Base-by-base conservation (phyloP, 192 early-diverging fungal species). In the Dissophora globulifera region DNA sequence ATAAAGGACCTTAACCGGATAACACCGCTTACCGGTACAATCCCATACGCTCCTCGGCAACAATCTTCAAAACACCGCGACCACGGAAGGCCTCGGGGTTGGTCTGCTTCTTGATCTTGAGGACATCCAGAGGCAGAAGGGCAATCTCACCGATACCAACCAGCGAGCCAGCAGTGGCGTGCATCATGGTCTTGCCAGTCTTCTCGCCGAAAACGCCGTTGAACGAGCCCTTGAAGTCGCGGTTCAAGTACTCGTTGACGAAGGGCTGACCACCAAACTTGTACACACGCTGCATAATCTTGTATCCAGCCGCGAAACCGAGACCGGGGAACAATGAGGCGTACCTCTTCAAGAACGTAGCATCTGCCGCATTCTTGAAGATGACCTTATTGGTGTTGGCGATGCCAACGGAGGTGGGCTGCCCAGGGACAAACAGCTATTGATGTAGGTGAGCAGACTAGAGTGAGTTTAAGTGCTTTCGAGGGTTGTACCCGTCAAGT, bases 221-320 rank as follows among this genome's bases (percentile, higher is more conserved):
- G 79, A 99, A 99, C 40, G 82, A 49, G 22, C 79, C 67, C 58
- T 90, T 89, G 85, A 96, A 86, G 83, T 97, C 71, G 42, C 69
- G 88, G 81, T 95, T 93, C 51, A 99, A 74, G 76, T 88, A 95
- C 82, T 99, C 97, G 75, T 92, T 93, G 31, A 95, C 94, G 65
- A 93, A 94, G 16, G 96, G 95, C 83, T 99, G 97, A 5, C 97
- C 97, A 67, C 96, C 96, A 65, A 97, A 99, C 83, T 99, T 99
- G 90, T 99, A 99, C 49, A 97, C 87, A 62, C 97, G 89, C 84
- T 99, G 97, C 59, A 93, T 79, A 35, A 99, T 89, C 84, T 99
- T 99, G 92, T 99, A 99, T 8, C 96, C 96, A 33, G 95, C 95
- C 22, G 97, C 97, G 81, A 93, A 97, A 27, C 97, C 97, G 23